Evolutionary conservation across 768 basidiomycete species (phyloP).

Genomic region (Lanmaoa pseudosensibilis): DNA sequence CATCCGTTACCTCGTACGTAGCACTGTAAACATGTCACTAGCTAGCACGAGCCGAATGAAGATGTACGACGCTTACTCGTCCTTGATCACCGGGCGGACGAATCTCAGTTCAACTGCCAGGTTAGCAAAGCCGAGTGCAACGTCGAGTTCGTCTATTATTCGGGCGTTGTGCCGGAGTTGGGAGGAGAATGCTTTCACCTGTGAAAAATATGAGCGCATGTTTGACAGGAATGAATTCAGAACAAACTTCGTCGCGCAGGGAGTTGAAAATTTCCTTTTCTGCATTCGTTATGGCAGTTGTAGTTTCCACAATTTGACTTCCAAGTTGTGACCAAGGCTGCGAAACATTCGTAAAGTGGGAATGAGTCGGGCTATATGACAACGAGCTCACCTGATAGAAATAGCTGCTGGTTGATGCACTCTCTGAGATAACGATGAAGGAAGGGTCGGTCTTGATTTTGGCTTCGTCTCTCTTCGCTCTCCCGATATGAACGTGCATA

Average conservation of each 20-base stretch:
- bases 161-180: slow-evolving; percentile 72
- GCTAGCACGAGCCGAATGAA: background rate
- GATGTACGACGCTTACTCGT: slow-evolving; percentile 52
- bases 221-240: background rate
- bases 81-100: slow-evolving; percentile 64
- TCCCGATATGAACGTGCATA: slow-evolving; percentile 71
- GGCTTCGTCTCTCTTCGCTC: slow-evolving; percentile 59
- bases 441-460: slow-evolving; percentile 45
- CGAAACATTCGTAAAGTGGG: background rate
- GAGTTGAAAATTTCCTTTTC: slow-evolving; percentile 76
- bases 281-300: slow-evolving; percentile 47
- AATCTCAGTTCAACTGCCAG: slow-evolving; percentile 79
- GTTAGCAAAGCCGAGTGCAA: slow-evolving; percentile 76
- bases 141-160: slow-evolving; percentile 85
- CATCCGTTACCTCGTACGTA: slow-evolving; percentile 68
- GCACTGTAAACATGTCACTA: slow-evolving; percentile 35
- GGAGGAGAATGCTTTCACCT: slow-evolving; percentile 63
- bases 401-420: slow-evolving; percentile 63
- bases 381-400: slow-evolving; percentile 54
- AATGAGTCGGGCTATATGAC: background rate
- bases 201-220: slow-evolving; percentile 1
- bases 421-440: slow-evolving; percentile 64
- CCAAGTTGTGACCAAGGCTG: slow-evolving; percentile 80
- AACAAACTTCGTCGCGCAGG: slow-evolving; percentile 62
- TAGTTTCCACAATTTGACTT: slow-evolving; percentile 60